Evolutionary conservation across 2,329 filamentous ascomycete genomes (phyloP).

Genomic region (Nothophaeocryptopus gaeumannii): DNA sequence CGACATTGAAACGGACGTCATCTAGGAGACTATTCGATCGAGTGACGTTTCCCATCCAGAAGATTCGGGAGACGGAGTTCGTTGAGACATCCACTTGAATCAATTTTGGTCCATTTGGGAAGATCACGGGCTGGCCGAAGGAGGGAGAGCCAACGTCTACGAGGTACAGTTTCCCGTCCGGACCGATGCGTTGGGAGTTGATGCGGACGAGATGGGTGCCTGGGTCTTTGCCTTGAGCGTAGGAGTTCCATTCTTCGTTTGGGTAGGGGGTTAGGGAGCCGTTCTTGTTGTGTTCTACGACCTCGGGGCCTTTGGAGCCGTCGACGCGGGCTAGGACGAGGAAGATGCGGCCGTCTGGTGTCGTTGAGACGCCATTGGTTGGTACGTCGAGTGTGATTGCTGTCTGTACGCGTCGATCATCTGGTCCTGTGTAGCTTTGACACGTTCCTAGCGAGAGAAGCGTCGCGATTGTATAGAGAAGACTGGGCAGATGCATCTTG

Average conservation of each 20-base stretch:
- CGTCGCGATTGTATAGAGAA: background rate
- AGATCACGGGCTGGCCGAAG: constrained; percentile 31
- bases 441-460: background rate
- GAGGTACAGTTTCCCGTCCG: constrained; percentile 35
- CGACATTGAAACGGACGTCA: constrained; percentile 38
- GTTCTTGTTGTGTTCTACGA: constrained; percentile 30
- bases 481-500: too few species aligned
- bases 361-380: constrained; percentile 29
- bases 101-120: constrained; percentile 36
- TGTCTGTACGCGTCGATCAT: constrained; percentile 22
- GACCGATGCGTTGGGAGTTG: constrained; percentile 34
- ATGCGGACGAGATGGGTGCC: constrained; percentile 27
- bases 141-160: constrained; percentile 33
- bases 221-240: constrained; percentile 26
- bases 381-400: constrained; percentile 24
- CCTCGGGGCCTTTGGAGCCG: constrained; percentile 31
- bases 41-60: constrained; percentile 36
- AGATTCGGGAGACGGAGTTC: constrained; percentile 35
- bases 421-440: constrained; percentile 8
- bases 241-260: constrained; percentile 34
- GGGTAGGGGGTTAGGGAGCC: constrained; percentile 28
- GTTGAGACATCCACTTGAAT: constrained; percentile 35
- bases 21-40: constrained; percentile 33
- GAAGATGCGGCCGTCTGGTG: constrained; percentile 33
- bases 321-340: constrained; percentile 32